Evolutionary conservation across 2,329 filamentous ascomycete species (phyloP).

Genomic region (Trichoderma endophyticum): DNA sequence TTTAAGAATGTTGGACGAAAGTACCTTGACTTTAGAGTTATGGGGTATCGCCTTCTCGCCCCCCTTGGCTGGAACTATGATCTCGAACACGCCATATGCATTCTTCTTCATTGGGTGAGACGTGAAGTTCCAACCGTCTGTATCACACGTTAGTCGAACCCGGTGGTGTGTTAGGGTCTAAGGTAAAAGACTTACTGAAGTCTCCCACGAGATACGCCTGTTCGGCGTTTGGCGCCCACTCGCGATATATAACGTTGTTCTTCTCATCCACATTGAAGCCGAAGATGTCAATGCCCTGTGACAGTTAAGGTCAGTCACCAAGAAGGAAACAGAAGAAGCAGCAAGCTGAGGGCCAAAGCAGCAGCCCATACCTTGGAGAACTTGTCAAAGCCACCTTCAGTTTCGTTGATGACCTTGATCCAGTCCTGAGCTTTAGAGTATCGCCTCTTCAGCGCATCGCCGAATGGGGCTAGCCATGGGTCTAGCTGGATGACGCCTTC

Average conservation of each 20-base stretch:
- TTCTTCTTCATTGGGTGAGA: constrained; percentile 87
- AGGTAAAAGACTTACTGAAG: constrained; percentile 67
- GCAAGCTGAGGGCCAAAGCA: constrained; percentile 21
- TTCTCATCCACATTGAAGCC: constrained; percentile 79
- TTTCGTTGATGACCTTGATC: constrained; percentile 78
- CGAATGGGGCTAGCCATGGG: constrained; percentile 84
- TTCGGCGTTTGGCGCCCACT: constrained; percentile 92
- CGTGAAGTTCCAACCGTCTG: constrained; percentile 81
- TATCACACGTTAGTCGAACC: constrained; percentile 28
- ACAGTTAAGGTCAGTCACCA: constrained; percentile 11
- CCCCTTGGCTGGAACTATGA: constrained; percentile 68
- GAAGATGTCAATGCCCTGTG: constrained; percentile 77
- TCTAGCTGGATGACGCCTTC: constrained; percentile 83
- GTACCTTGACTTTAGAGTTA: constrained; percentile 93
- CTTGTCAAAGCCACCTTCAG: constrained; percentile 85
- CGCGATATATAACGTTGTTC: constrained; percentile 84
- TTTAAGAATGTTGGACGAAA: not conserved
- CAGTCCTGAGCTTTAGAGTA: constrained; percentile 79
- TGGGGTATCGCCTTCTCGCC: constrained; percentile 80
- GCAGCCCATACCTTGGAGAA: constrained; percentile 67
- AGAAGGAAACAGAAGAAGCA: not conserved
- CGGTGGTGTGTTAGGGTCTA: not conserved
- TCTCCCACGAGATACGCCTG: constrained; percentile 87
- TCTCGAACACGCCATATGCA: constrained; percentile 81
- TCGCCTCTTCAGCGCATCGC: constrained; percentile 69